A percentile compares a stretch with the other conserved stretches of the same genome.
Evolutionary conservation across 208 protist species (phyloP).

Genomic region (Vickermania ingenoplastis): DNA sequence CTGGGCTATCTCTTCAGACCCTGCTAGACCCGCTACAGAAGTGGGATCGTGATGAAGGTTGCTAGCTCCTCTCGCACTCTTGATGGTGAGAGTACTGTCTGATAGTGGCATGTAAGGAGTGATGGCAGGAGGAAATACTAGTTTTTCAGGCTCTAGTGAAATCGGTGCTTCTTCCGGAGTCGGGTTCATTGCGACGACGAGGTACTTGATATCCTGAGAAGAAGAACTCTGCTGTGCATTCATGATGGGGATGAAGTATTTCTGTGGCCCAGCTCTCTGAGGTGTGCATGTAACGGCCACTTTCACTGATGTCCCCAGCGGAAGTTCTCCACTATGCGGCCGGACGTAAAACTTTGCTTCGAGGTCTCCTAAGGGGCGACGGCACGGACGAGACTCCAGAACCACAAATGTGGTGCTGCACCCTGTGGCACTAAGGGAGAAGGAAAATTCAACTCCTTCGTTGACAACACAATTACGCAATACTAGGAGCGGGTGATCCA

Average conservation of each 20-base stretch:
- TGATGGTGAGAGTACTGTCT: no score
- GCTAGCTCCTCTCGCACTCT: no score
- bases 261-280: constrained; percentile 58
- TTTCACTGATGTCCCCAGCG: constrained; percentile 28
- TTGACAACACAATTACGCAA: constrained; percentile 63
- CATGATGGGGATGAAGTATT: constrained; percentile 78
- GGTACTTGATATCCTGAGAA: constrained; percentile 68
- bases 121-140: constrained; percentile 57
- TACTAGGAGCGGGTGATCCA: constrained; percentile 55
- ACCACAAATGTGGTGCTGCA: constrained; percentile 56
- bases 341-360: constrained; percentile 78
- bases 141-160: constrained; percentile 43
- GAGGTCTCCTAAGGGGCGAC: constrained; percentile 18
- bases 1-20: no score
- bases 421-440: constrained; percentile 35
- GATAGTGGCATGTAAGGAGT: constrained; percentile 55
- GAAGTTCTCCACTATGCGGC: constrained; percentile 50
- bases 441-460: constrained; percentile 60
- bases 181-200: constrained; percentile 71
- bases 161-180: constrained; percentile 53
- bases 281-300: constrained; percentile 77
- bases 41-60: no score
- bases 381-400: constrained; percentile 59
- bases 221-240: constrained; percentile 49
- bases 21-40: no score